Base-by-base conservation (phyloP, 768 basidiomycete species). In the Lactarius hengduanensis region DNA sequence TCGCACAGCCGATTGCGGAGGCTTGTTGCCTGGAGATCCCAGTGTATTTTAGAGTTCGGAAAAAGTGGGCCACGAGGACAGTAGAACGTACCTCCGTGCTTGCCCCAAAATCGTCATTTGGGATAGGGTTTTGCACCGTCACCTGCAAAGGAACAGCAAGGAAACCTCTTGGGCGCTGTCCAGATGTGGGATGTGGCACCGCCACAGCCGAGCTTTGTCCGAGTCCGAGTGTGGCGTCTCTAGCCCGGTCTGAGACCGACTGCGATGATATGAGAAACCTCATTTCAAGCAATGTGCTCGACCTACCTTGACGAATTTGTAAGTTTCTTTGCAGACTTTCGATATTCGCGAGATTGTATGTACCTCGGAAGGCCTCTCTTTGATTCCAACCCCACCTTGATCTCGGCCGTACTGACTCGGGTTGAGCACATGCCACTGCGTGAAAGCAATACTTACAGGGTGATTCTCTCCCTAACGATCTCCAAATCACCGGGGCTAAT, bases 291-390 rank as follows among this genome's bases (percentile, higher is more conserved):
- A 7, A 15, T 16, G 28, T 28, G 28, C 28, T 28, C 28, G 28
- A 28, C 28, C 28, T 28, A 28, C 28, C 66, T 63, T 45, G 4
- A 63, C 53, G 55, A 41, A 61, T 2, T 30, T n/a, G 6, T 26
- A 32, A 26, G 66, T 41, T 5, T 45, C 62, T 30, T 63, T 2
- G 66, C 40, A 1, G 30, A 5, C 13, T 59, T 63, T 26, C 22
- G 16, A 40, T 38, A 67, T 43, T 67, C 62, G 8, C 40, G 47
- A 7, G 62, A 62, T 26, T 63, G 66, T n/a, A 59, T 26, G 26
- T n/a, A 67, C 47, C 13, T 62, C 16, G 61, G 9, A 16, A 63
- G 2, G 18, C 62, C 53, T 36, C 18, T 59, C 34, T 54, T 67
- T 18, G 32, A 30, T 4, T 50, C 50, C 20, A 67, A n/a, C 26